Conservation (phyloP, 208 protist genomes). For the Trypanosoma avium region DNA sequence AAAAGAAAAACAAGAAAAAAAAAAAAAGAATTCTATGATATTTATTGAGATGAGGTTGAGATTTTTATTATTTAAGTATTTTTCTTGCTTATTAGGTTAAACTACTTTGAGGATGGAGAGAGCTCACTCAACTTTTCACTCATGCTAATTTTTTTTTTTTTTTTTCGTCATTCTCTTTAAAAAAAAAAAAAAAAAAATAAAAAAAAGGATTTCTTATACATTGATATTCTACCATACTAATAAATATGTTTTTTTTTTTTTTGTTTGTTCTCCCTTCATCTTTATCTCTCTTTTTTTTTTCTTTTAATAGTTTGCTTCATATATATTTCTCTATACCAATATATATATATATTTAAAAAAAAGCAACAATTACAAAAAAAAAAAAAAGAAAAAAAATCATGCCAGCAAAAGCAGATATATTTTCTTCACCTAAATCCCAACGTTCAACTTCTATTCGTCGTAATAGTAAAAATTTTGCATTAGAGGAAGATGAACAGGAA, state of each 20-base stretch:
- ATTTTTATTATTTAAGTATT: slow-evolving; percentile 23
- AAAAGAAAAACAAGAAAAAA: background rate
- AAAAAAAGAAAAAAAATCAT: background rate
- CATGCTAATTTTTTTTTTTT: background rate
- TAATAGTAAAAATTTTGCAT: background rate
- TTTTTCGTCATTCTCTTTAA: background rate
- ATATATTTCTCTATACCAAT: slow-evolving; percentile 19
- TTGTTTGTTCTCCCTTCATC: background rate
- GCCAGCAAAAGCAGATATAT: background rate
- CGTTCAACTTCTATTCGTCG: background rate
- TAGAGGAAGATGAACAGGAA: slow-evolving; percentile 17
- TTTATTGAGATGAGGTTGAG: background rate
- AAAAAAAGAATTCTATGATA: too few relatives aligned
- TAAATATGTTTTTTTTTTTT: slow-evolving; percentile 16
- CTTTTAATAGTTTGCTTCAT: background rate
- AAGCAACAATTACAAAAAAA: slow-evolving; percentile 12
- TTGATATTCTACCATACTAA: too few relatives aligned
- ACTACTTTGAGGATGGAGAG: too few relatives aligned
- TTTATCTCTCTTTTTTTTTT: slow-evolving; percentile 5
- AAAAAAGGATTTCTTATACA: too few relatives aligned
- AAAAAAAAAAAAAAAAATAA: background rate
- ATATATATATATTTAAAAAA: slow-evolving; percentile 10
- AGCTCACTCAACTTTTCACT: too few relatives aligned
- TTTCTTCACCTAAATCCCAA: background rate
- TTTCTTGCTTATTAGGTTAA: slow-evolving; percentile 17